Evolutionary conservation across 2,329 filamentous ascomycete species (phyloP).

Genomic region (Ophiostoma australiae): DNA sequence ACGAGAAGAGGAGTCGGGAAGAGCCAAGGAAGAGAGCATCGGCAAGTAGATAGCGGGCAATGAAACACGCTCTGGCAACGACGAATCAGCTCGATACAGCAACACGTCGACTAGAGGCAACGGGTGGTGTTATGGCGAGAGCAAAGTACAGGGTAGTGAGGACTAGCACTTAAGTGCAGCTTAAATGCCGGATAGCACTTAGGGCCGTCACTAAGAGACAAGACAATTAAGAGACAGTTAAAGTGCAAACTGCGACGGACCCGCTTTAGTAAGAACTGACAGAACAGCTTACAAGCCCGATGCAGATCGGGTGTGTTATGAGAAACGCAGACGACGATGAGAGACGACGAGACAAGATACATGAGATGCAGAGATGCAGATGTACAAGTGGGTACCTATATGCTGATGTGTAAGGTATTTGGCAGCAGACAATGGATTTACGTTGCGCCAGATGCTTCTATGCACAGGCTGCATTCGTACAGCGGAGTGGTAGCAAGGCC

Average conservation of each 20-base stretch:
- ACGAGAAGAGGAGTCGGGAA: background rate
- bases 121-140: too few relatives aligned
- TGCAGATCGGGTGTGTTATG: background rate
- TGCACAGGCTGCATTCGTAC: too few relatives aligned
- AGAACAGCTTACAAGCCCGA: background rate
- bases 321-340: too few relatives aligned
- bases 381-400: too few relatives aligned
- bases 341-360: too few relatives aligned
- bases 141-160: background rate
- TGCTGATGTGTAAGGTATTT: too few relatives aligned
- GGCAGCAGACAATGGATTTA: too few relatives aligned
- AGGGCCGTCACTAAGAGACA: background rate
- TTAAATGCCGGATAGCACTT: background rate
- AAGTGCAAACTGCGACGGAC: background rate
- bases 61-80: conserved; percentile 5
- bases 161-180: background rate
- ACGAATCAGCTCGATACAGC: background rate
- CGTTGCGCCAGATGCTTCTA: too few relatives aligned
- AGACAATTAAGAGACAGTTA: background rate
- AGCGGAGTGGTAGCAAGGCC: too few relatives aligned
- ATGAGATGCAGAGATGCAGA: too few relatives aligned
- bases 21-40: background rate
- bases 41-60: background rate
- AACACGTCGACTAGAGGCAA: background rate
- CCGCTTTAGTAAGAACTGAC: conserved; percentile 26